Evolutionary conservation across 2,329 filamentous ascomycete species (phyloP).

Genomic region (Acrocalymma vagum): DNA sequence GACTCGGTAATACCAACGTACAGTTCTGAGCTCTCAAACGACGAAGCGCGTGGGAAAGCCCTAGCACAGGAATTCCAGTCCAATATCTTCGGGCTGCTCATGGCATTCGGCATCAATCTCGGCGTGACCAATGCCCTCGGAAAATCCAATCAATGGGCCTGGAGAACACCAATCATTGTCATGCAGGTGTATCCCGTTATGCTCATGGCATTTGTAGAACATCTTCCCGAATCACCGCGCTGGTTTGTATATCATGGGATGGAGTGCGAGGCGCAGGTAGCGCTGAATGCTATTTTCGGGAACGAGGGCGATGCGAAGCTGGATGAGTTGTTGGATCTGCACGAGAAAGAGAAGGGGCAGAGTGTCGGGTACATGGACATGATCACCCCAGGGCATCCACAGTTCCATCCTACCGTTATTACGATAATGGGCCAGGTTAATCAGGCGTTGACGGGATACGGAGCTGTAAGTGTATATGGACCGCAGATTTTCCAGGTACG

Average conservation of each 20-base stretch:
- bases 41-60: constrained; percentile 65
- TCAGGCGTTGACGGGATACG: constrained; percentile 67
- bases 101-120: constrained; percentile 69
- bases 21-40: constrained; percentile 64
- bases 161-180: constrained; percentile 67
- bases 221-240: constrained; percentile 65
- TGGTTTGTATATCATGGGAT: constrained; percentile 64
- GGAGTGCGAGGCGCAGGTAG: constrained; percentile 59
- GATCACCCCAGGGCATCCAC: constrained; percentile 62
- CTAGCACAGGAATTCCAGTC: constrained; percentile 70
- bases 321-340: constrained; percentile 60
- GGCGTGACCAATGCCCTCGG: constrained; percentile 62
- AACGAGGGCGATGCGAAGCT: constrained; percentile 59
- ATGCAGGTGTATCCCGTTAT: constrained; percentile 68
- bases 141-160: constrained; percentile 67
- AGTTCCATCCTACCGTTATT: constrained; percentile 69
- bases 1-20: constrained; percentile 70
- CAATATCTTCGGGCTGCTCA: constrained; percentile 69
- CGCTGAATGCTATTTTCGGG: constrained; percentile 60
- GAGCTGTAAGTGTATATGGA: constrained; percentile 69
- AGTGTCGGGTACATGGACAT: constrained; percentile 65
- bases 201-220: constrained; percentile 61
- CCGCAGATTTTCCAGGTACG: constrained; percentile 67
- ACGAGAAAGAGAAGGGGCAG: constrained; percentile 59
- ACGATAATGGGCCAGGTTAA: constrained; percentile 71